phyloP scores from a whole-genome alignment of 257 asterid species.

The Primulina tabacum region DNA sequence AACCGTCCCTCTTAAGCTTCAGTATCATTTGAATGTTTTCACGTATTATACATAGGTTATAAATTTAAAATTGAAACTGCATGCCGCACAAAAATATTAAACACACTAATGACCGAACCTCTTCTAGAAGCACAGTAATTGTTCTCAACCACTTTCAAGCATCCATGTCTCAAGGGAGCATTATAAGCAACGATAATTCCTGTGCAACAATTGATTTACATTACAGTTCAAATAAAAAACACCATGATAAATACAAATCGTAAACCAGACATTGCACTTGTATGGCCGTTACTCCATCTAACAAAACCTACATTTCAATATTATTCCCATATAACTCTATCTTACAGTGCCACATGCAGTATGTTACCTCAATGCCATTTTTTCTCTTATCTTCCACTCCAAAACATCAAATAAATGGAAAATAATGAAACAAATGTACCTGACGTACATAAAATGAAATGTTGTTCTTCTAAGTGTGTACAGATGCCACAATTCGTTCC shows the following conservation, averaged over 20 bases:
- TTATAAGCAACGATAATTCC: conserved; percentile 71
- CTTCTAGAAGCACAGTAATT: conserved; percentile 87
- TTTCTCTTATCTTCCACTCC: background rate
- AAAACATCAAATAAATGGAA: too few species aligned
- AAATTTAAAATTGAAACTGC: background rate
- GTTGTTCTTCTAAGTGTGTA: background rate
- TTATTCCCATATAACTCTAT: background rate
- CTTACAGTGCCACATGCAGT: background rate
- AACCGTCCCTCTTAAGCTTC: too few species aligned
- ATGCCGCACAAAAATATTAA: too few species aligned
- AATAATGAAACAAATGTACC: too few species aligned
- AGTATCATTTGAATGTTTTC: background rate
- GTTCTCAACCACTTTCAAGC: conserved; percentile 94
- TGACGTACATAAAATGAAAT: background rate
- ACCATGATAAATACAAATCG: background rate
- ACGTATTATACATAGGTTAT: background rate
- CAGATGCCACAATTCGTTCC: background rate
- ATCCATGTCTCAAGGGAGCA: conserved; percentile 77
- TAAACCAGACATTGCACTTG: background rate
- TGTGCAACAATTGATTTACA: conserved; percentile 32
- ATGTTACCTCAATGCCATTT: background rate
- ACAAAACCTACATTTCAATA: too few species aligned
- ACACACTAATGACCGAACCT: conserved; percentile 27
- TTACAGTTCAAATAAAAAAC: conserved; percentile 8
- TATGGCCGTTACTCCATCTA: background rate